Conservation (phyloP, 2,329 filamentous ascomycete genomes). For the Arachnopeziza araneosa region DNA sequence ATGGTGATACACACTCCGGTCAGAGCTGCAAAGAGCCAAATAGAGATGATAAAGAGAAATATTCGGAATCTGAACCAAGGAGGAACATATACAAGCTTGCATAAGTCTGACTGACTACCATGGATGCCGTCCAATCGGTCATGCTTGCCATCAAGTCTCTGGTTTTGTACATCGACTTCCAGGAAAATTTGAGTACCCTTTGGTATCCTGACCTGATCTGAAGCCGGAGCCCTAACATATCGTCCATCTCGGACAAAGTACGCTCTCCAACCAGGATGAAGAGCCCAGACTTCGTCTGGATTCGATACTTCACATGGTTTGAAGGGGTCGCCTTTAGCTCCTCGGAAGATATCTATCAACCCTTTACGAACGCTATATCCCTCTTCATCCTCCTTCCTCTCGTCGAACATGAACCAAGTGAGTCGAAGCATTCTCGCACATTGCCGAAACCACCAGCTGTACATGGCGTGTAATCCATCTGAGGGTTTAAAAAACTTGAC, state of each 20-base stretch:
- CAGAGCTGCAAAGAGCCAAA: constrained; percentile 89
- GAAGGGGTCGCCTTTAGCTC: constrained; percentile 28
- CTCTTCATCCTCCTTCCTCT: constrained; percentile 76
- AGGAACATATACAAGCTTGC: constrained; percentile 68
- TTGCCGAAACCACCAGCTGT: constrained; percentile 91
- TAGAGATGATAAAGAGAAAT: constrained; percentile 77
- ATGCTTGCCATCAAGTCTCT: constrained; percentile 54
- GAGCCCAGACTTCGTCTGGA: constrained; percentile 36
- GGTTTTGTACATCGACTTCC: constrained; percentile 63
- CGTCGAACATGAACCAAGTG: constrained; percentile 89
- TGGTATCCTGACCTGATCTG: constrained; percentile 89
- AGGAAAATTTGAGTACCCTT: constrained; percentile 80
- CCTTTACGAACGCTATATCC: constrained; percentile 57
- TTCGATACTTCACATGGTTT: constrained; percentile 13
- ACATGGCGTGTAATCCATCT: constrained; percentile 77
- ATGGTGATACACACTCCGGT: constrained; percentile 84
- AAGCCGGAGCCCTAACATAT: constrained; percentile 89
- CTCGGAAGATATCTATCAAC: constrained; percentile 52
- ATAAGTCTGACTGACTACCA: constrained; percentile 42
- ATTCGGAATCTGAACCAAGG: constrained; percentile 78
- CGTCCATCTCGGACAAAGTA: constrained; percentile 65
- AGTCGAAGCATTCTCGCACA: constrained; percentile 76
- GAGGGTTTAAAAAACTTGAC: constrained; percentile 81
- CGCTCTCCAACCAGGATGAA: constrained; percentile 38
- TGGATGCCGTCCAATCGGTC: constrained; percentile 52